phyloP scores from a whole-genome alignment of 805 yeast genomes.

The Pichia nanzhaoensis region DNA sequence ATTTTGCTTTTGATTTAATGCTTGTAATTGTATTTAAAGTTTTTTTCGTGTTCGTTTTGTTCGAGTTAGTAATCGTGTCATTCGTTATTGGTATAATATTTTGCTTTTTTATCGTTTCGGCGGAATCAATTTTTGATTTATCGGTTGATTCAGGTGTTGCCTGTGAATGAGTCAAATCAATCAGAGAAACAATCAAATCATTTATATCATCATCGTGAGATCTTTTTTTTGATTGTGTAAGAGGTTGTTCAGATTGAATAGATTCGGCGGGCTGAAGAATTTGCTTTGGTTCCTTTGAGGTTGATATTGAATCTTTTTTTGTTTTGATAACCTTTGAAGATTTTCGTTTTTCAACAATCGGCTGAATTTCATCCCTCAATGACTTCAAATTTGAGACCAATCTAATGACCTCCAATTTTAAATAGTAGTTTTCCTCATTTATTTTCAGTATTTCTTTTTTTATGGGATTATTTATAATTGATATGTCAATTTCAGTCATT shows the following conservation, averaged over 20 bases:
- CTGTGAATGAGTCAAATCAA: conserved; percentile 28
- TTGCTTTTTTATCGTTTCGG: too few relatives aligned
- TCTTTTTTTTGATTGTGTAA: conserved; percentile 13
- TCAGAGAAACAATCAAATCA: conserved; percentile 30
- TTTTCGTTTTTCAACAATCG: neutral
- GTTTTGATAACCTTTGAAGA: neutral
- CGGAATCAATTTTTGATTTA: too few relatives aligned
- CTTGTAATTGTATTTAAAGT: too few relatives aligned
- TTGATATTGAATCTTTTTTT: conserved; percentile 3
- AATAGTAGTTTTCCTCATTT: conserved; percentile 38
- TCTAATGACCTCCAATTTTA: conserved; percentile 39
- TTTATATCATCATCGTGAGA: conserved; percentile 32
- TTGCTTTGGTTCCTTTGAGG: conserved; percentile 1
- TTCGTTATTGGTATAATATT: too few relatives aligned
- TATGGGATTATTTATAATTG: conserved; percentile 27
- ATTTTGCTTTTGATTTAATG: too few relatives aligned
- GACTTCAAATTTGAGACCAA: conserved; percentile 38
- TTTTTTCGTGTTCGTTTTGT: too few relatives aligned
- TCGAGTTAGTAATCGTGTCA: too few relatives aligned
- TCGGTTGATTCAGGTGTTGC: neutral
- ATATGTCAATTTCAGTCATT: conserved; percentile 17
- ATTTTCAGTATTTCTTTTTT: conserved; percentile 36
- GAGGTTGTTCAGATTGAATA: too few relatives aligned
- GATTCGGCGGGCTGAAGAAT: neutral
- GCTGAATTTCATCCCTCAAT: conserved; percentile 21